Conservation (phyloP, 148 eudicot genomes). For the Vaccinium darrowii region DNA sequence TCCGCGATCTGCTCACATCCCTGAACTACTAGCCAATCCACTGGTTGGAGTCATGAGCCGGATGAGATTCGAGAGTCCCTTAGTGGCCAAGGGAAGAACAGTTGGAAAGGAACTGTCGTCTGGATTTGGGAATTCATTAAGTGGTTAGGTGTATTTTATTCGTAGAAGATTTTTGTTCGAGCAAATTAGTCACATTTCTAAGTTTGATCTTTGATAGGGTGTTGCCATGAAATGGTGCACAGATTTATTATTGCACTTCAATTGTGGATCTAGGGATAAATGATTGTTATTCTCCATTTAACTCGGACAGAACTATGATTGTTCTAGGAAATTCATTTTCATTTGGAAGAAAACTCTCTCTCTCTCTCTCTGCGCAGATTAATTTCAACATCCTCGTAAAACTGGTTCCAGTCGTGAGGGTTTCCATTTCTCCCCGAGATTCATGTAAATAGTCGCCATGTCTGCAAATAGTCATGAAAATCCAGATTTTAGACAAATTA, state of each 20-base stretch:
- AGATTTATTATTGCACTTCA: not conserved
- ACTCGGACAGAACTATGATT: not conserved
- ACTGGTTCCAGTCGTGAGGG: not conserved
- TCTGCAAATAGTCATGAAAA: too few species aligned
- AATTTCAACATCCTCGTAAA: not conserved
- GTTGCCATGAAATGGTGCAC: not conserved
- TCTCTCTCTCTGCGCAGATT: too few species aligned
- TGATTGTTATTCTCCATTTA: not conserved
- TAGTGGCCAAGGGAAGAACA: not conserved
- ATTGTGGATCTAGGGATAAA: not conserved
- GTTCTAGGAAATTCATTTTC: not conserved
- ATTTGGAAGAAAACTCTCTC: not conserved
- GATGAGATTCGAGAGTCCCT: not conserved
- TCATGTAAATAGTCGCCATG: not conserved
- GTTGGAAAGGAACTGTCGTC: not conserved
- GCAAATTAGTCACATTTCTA: not conserved
- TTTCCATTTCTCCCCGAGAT: not conserved
- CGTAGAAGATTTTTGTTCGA: slow-evolving; percentile 4
- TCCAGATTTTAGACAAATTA: not conserved
- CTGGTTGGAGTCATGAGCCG: not conserved
- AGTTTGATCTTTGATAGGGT: not conserved
- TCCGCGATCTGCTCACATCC: not conserved
- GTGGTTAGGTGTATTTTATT: not conserved
- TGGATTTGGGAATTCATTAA: not conserved
- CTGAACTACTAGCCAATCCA: not conserved